Percentiles rank a stretch among this genome's conserved stretches.
These are phyloP conservation scores for Diaporthe amygdali DNA, from an alignment of 2,329 filamentous ascomycete genomes.

Conservation along the genomic window DNA sequence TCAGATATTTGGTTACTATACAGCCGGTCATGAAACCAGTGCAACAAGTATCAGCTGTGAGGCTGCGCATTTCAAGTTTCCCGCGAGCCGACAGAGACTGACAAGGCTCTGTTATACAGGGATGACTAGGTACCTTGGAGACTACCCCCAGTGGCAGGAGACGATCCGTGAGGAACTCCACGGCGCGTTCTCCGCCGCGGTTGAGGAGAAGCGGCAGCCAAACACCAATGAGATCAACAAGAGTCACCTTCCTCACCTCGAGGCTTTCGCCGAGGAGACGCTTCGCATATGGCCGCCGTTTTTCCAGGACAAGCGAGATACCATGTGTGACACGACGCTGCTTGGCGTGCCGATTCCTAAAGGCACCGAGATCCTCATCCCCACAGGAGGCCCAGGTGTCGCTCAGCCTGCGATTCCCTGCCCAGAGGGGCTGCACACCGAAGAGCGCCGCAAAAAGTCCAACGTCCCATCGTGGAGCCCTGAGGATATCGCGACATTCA, in stretches of 20 bases:
- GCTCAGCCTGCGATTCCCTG: background rate
- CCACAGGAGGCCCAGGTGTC: background rate
- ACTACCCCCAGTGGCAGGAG: constrained; percentile 30
- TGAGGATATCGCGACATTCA: background rate
- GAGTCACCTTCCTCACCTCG: constrained; percentile 34
- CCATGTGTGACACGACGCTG: constrained; percentile 32
- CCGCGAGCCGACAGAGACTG: background rate
- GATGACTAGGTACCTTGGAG: constrained; percentile 32
- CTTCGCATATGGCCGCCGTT: constrained; percentile 33
- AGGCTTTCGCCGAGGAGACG: constrained; percentile 38
- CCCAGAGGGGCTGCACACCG: background rate
- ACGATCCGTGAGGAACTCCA: constrained; percentile 22
- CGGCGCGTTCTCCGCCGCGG: background rate
- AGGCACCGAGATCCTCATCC: constrained; percentile 27
- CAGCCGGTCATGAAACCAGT: constrained; percentile 39
- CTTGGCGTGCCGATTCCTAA: constrained; percentile 34
- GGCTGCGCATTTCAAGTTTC: background rate
- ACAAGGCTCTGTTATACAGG: constrained; percentile 4
- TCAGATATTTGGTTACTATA: constrained; percentile 36
- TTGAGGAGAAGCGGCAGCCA: constrained; percentile 20
- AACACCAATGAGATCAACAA: constrained; percentile 30
- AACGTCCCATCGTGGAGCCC: background rate
- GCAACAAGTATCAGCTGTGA: constrained; percentile 31
- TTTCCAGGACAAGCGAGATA: constrained; percentile 31
- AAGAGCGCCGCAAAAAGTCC: background rate